Percentiles rank a stretch among this genome's conserved stretches.
These are phyloP conservation scores for Cyberlindnera mycetangii DNA, from an alignment of 805 yeast species.

Conservation along the genomic window DNA sequence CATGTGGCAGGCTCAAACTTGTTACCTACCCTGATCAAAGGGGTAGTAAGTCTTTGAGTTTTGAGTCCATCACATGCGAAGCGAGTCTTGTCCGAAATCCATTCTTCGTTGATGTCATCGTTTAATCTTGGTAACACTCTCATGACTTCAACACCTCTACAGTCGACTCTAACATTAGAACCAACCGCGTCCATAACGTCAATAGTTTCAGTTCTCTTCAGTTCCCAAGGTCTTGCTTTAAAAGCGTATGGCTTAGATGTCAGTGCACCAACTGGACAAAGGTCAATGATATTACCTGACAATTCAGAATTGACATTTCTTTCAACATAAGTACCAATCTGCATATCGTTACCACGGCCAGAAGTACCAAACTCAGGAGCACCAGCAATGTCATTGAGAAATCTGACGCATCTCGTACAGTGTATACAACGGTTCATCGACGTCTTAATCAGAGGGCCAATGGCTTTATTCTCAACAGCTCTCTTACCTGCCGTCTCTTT, in stretches of 20 bases:
- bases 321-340: slow-evolving; percentile 86
- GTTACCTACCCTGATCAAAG: slow-evolving; percentile 69
- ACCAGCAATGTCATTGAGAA: slow-evolving; percentile 88
- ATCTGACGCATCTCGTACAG: slow-evolving; percentile 88
- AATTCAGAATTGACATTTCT: slow-evolving; percentile 80
- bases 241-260: slow-evolving; percentile 91
- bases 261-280: slow-evolving; percentile 91
- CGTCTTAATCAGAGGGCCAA: slow-evolving; percentile 86
- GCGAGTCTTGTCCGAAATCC: slow-evolving; percentile 87
- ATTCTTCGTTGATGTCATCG: slow-evolving; percentile 86
- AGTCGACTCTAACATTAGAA: slow-evolving; percentile 78
- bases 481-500: slow-evolving; percentile 79
- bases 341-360: slow-evolving; percentile 91
- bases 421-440: slow-evolving; percentile 92
- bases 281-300: slow-evolving; percentile 82
- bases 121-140: slow-evolving; percentile 82
- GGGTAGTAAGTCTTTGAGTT: slow-evolving; percentile 82
- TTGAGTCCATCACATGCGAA: slow-evolving; percentile 83
- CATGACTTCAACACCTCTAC: slow-evolving; percentile 85
- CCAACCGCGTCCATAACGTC: slow-evolving; percentile 85
- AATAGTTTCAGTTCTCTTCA: slow-evolving; percentile 81
- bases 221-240: slow-evolving; percentile 91
- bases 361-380: slow-evolving; percentile 88
- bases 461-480: slow-evolving; percentile 86
- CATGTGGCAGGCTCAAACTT: slow-evolving; percentile 73